Percentiles rank a stretch among this genome's conserved stretches.
Evolutionary conservation across 2,329 filamentous ascomycete species (phyloP).

Genomic region (Ilyonectria mors-panacis): DNA sequence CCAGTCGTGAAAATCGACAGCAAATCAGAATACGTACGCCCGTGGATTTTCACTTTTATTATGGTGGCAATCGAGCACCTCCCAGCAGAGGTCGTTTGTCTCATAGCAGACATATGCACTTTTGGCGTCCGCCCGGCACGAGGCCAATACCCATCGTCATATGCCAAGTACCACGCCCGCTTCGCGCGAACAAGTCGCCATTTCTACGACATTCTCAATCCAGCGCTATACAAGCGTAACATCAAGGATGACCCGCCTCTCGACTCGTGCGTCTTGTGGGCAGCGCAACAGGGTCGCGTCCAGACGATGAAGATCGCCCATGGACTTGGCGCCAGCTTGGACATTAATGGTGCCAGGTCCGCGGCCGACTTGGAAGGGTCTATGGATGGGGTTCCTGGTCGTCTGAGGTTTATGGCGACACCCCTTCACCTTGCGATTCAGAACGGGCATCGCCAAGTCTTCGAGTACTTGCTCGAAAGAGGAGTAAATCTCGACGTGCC

Average conservation of each 20-base stretch:
- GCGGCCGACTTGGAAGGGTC: not conserved
- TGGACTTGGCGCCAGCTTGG: constrained; percentile 20
- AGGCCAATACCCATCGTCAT: constrained; percentile 14
- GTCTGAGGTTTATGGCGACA: constrained; percentile 2
- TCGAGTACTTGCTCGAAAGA: constrained; percentile 31
- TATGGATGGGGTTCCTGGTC: not conserved
- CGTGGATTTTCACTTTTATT: not conserved
- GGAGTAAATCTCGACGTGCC: constrained; percentile 21
- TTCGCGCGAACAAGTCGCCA: constrained; percentile 26
- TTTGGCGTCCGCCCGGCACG: not conserved
- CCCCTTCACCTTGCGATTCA: constrained; percentile 30
- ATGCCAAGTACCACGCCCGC: constrained; percentile 13
- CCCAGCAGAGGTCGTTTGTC: constrained; percentile 17
- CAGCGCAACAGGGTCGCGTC: constrained; percentile 21
- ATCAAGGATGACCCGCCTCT: not conserved
- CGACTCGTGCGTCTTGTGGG: constrained; percentile 22
- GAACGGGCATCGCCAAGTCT: constrained; percentile 26
- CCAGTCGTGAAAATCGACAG: not conserved
- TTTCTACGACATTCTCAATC: constrained; percentile 28
- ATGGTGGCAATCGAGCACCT: constrained; percentile 15
- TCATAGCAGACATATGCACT: constrained; percentile 19
- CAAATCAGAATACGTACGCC: not conserved
- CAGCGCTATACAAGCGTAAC: constrained; percentile 16
- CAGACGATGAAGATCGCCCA: constrained; percentile 26
- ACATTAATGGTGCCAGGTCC: constrained; percentile 10